Conservation (phyloP, 2,329 filamentous ascomycete species). For the Colletotrichum plurivorum region DNA sequence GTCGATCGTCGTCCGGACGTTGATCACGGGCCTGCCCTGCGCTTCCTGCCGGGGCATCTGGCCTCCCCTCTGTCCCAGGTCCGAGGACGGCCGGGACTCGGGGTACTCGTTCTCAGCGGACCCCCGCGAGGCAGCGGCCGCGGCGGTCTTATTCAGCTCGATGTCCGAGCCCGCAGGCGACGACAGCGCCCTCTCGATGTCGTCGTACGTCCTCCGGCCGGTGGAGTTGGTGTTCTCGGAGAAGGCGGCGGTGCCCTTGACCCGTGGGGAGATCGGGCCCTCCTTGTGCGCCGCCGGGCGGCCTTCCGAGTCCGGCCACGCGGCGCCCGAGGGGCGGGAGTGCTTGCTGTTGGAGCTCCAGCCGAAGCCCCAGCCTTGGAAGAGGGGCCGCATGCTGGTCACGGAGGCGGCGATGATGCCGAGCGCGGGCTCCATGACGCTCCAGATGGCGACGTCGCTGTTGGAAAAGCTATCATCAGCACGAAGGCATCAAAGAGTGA, state of each 20-base stretch:
- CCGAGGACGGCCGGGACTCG: conserved; percentile 33
- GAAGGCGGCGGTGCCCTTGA: background rate
- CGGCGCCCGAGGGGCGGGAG: conserved; percentile 23
- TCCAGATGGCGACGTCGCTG: conserved; percentile 51
- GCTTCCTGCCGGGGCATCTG: conserved; percentile 4
- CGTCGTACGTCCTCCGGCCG: conserved; percentile 22
- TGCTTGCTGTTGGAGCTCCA: conserved; percentile 35
- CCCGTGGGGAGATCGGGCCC: background rate
- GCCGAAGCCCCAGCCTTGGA: conserved; percentile 47
- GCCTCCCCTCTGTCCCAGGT: conserved; percentile 24
- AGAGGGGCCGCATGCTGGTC: conserved; percentile 49
- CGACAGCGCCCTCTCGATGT: conserved; percentile 28
- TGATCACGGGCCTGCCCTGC: conserved; percentile 26
- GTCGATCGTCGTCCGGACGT: conserved; percentile 37
- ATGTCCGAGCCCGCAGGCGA: conserved; percentile 30
- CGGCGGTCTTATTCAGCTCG: conserved; percentile 35
- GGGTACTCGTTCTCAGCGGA: conserved; percentile 18
- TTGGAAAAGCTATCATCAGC: background rate
- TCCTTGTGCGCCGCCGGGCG: background rate
- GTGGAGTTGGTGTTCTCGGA: conserved; percentile 22
- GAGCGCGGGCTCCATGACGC: conserved; percentile 50
- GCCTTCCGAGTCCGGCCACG: conserved; percentile 14
- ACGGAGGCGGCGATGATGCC: conserved; percentile 52
- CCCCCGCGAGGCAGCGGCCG: background rate
- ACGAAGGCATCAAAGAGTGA: no score